Evolutionary conservation across 1,284 basidiomycete genomes (phyloP).

Genomic region (Ganoderma resinaceum): DNA sequence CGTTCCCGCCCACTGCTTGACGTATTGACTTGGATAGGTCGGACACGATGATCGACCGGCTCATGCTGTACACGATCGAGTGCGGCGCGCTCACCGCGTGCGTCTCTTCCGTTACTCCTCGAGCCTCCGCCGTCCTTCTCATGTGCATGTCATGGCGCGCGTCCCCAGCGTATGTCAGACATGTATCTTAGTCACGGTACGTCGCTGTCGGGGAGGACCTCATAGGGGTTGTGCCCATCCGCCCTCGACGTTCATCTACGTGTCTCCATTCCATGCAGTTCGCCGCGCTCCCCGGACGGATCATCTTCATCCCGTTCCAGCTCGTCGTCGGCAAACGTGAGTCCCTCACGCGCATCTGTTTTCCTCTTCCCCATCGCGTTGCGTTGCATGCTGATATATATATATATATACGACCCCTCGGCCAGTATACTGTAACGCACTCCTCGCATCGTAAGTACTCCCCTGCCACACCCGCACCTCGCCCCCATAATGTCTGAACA

Average conservation of each 20-base stretch:
- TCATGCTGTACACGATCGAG: constrained; percentile 13
- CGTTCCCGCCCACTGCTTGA: too few species aligned
- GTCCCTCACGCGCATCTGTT: not conserved
- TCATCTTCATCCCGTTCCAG: constrained; percentile 8
- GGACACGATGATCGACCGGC: constrained; percentile 5
- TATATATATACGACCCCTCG: not conserved
- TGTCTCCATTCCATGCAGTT: not conserved
- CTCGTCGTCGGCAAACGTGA: not conserved
- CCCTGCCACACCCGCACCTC: not conserved
- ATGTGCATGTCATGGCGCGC: not conserved
- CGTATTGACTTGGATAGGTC: not conserved
- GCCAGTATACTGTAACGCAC: not conserved
- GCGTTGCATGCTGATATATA: not conserved
- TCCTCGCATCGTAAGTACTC: not conserved
- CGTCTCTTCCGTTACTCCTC: not conserved
- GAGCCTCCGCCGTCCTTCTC: not conserved
- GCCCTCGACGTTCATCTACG: not conserved
- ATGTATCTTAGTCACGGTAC: not conserved
- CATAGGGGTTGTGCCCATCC: not conserved
- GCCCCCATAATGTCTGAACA: not conserved
- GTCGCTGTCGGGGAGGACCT: not conserved
- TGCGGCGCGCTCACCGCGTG: constrained; percentile 8
- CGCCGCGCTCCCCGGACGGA: constrained; percentile 7
- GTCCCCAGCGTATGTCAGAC: not conserved
- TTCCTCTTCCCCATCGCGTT: not conserved